phyloP scores from a whole-genome alignment of 2,329 filamentous ascomycete species.

The Pyrenophora graminea region DNA sequence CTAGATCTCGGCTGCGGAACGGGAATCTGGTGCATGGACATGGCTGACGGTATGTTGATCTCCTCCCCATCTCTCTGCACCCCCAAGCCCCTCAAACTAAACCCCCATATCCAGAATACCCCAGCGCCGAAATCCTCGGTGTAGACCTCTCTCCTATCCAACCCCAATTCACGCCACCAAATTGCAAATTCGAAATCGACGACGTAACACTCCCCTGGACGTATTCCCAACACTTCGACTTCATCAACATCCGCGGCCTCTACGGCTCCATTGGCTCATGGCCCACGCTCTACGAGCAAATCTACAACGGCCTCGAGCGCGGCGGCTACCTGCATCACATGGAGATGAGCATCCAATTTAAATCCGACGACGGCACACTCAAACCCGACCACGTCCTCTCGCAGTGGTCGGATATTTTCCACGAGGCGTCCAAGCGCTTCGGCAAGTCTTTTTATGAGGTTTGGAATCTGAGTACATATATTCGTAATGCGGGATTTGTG shows the following conservation, averaged over 20 bases:
- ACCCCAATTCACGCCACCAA: constrained; percentile 50
- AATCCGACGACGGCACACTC: constrained; percentile 46
- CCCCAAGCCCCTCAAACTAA: not conserved
- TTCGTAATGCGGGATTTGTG: constrained; percentile 32
- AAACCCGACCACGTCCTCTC: constrained; percentile 33
- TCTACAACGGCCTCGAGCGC: constrained; percentile 34
- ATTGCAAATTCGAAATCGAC: constrained; percentile 53
- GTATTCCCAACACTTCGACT: constrained; percentile 40
- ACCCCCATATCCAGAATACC: constrained; percentile 13
- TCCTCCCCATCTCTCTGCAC: not conserved
- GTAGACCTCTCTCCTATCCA: constrained; percentile 55
- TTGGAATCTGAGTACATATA: constrained; percentile 31
- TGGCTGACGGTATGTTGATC: constrained; percentile 22
- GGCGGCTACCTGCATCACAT: constrained; percentile 49
- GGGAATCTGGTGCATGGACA: constrained; percentile 38
- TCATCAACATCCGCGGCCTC: constrained; percentile 51
- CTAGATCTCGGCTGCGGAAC: constrained; percentile 35
- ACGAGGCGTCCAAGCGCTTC: constrained; percentile 27
- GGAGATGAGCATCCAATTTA: constrained; percentile 49
- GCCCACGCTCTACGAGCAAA: constrained; percentile 44
- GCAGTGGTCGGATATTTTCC: constrained; percentile 34
- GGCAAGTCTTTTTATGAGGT: constrained; percentile 36
- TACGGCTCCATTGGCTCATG: constrained; percentile 51
- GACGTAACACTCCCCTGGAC: constrained; percentile 49
- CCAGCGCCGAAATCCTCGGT: constrained; percentile 49